phyloP scores from a whole-genome alignment of 2,329 filamentous ascomycete species.

The Apiospora sp. region DNA sequence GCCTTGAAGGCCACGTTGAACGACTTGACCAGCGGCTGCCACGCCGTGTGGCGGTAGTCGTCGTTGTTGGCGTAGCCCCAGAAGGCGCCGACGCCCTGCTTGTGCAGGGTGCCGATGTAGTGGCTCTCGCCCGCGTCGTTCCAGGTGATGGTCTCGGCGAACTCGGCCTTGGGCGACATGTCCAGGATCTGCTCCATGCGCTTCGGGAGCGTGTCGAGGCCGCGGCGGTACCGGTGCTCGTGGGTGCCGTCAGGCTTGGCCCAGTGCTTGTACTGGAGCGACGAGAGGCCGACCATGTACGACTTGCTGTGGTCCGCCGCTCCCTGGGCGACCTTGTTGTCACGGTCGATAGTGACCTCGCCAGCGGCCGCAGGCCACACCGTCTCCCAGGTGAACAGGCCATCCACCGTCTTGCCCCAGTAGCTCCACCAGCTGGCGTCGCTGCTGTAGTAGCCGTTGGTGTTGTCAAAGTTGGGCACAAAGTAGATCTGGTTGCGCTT shows the following conservation, averaged over 20 bases:
- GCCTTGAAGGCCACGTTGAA: slow-evolving; percentile 12
- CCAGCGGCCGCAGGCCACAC: background rate
- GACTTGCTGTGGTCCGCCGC: background rate
- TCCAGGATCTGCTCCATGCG: slow-evolving; percentile 22
- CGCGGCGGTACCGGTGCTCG: slow-evolving; percentile 18
- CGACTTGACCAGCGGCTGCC: slow-evolving; percentile 21
- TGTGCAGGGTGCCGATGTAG: slow-evolving; percentile 21
- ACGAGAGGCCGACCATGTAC: slow-evolving; percentile 16
- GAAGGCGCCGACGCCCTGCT: slow-evolving; percentile 21
- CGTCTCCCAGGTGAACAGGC: slow-evolving; percentile 19
- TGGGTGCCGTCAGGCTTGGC: background rate
- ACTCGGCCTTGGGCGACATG: slow-evolving; percentile 17
- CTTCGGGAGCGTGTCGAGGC: slow-evolving; percentile 15
- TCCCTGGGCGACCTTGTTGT: slow-evolving; percentile 2
- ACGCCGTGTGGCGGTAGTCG: slow-evolving; percentile 14
- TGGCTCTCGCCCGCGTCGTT: slow-evolving; percentile 18
- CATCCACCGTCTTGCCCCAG: slow-evolving; percentile 19
- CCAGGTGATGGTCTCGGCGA: slow-evolving; percentile 16
- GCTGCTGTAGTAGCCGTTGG: slow-evolving; percentile 4
- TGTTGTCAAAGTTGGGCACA: slow-evolving; percentile 15
- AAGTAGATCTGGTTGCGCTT: slow-evolving; percentile 18
- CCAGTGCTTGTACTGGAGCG: slow-evolving; percentile 22
- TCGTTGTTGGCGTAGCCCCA: slow-evolving; percentile 21
- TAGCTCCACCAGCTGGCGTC: slow-evolving; percentile 20
- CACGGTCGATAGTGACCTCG: background rate